Evolutionary conservation across 331 rosid species (phyloP).

Genomic region (Ulmus americana): DNA sequence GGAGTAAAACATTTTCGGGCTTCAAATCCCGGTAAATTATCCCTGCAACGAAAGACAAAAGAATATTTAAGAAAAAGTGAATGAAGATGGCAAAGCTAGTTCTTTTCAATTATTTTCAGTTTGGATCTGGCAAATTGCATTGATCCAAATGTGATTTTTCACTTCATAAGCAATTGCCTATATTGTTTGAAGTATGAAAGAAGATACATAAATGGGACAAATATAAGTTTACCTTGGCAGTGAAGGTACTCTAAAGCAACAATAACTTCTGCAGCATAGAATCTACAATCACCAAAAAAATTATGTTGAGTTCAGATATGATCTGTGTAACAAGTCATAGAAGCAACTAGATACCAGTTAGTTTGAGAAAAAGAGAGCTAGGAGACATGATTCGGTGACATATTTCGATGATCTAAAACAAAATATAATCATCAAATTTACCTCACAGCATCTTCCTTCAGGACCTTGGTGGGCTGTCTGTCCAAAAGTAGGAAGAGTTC

Average conservation of each 20-base stretch:
- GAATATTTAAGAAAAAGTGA: slow-evolving; percentile 9
- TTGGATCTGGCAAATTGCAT: no score
- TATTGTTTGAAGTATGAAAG: neutral
- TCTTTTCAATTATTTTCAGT: no score
- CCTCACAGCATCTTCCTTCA: slow-evolving; percentile 87
- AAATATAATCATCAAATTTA: slow-evolving; percentile 23
- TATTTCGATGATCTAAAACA: neutral
- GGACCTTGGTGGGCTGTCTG: slow-evolving; percentile 71
- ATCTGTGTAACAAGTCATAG: slow-evolving; percentile 8
- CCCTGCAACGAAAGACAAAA: slow-evolving; percentile 35
- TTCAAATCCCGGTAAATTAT: slow-evolving; percentile 91
- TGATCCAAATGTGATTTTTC: no score
- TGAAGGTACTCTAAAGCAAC: slow-evolving; percentile 95
- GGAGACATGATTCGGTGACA: neutral
- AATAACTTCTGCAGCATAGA: slow-evolving; percentile 80
- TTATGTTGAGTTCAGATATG: slow-evolving; percentile 22
- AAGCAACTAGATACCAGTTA: neutral
- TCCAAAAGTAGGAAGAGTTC: slow-evolving; percentile 89
- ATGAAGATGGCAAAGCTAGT: neutral
- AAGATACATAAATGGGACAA: slow-evolving; percentile 2
- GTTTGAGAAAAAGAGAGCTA: neutral
- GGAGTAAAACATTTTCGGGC: slow-evolving; percentile 93
- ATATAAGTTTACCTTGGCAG: slow-evolving; percentile 63
- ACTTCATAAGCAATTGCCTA: neutral
- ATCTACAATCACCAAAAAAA: slow-evolving; percentile 39